Evolutionary conservation across 345 rosid species (phyloP).

Genomic region (Corchorus capsularis): DNA sequence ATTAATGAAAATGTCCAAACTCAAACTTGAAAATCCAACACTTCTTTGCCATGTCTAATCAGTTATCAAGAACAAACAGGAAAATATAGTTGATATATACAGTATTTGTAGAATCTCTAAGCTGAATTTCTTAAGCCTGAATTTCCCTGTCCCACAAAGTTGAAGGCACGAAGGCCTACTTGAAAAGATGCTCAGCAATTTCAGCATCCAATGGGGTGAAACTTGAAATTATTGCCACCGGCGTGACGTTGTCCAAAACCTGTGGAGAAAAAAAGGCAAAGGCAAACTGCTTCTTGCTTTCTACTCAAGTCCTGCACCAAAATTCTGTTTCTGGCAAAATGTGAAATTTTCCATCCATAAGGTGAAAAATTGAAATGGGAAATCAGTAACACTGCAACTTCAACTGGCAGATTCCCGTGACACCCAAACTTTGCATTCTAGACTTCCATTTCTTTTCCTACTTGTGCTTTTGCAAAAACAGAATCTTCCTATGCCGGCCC

Average conservation of each 20-base stretch:
- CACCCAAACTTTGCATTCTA: neutral
- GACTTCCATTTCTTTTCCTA: neutral
- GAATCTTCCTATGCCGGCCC: neutral
- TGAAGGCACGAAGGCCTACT: neutral
- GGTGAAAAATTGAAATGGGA: neutral
- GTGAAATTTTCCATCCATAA: neutral
- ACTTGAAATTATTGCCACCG: slow-evolving; percentile 1
- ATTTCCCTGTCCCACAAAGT: neutral
- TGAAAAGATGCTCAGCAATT: neutral
- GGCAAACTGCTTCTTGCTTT: neutral
- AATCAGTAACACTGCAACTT: neutral
- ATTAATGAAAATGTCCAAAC: no score
- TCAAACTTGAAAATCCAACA: no score
- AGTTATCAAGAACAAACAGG: neutral
- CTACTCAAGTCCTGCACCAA: neutral
- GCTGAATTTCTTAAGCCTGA: neutral
- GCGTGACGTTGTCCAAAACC: neutral
- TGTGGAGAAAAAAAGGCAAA: neutral
- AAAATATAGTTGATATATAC: neutral
- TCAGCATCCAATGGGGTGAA: neutral
- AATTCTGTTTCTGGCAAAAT: neutral
- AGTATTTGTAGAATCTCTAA: neutral
- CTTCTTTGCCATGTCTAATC: no score
- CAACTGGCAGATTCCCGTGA: neutral
- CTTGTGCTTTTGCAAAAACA: neutral